Percentiles rank a stretch among this genome's conserved stretches.
Conservation (phyloP, 1,139 yeast species). For the Tardiomyces digboiensis region DNA sequence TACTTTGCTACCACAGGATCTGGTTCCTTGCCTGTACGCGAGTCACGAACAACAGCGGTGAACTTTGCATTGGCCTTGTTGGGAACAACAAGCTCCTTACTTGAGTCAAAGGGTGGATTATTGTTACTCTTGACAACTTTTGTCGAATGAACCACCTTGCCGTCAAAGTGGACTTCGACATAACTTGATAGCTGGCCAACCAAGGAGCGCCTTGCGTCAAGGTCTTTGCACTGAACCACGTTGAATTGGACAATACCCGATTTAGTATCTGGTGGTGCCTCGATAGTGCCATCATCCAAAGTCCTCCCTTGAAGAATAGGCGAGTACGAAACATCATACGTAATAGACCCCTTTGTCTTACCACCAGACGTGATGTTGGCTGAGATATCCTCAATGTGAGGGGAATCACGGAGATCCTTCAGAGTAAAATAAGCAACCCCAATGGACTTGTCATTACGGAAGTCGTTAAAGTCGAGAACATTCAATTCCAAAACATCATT, state of each 20-base stretch:
- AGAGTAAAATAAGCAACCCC: slow-evolving; percentile 74
- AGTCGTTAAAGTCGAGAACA: slow-evolving; percentile 65
- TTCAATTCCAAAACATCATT: slow-evolving; percentile 72
- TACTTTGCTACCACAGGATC: slow-evolving; percentile 48
- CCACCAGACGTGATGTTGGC: slow-evolving; percentile 63
- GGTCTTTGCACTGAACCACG: slow-evolving; percentile 60
- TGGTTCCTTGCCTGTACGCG: slow-evolving; percentile 38
- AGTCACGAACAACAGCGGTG: slow-evolving; percentile 56
- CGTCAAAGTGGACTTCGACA: slow-evolving; percentile 61
- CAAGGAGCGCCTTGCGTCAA: slow-evolving; percentile 54
- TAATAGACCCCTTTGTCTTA: slow-evolving; percentile 67
- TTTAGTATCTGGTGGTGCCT: slow-evolving; percentile 86
- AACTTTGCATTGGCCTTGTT: slow-evolving; percentile 65
- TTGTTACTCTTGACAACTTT: slow-evolving; percentile 50
- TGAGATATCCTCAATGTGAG: slow-evolving; percentile 41
- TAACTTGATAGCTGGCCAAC: slow-evolving; percentile 63
- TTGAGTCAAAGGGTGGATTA: slow-evolving; percentile 58
- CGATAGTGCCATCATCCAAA: slow-evolving; percentile 76
- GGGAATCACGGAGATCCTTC: slow-evolving; percentile 42
- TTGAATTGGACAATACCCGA: slow-evolving; percentile 79
- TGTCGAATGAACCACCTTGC: slow-evolving; percentile 49
- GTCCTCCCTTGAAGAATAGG: slow-evolving; percentile 71
- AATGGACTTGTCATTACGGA: slow-evolving; percentile 68
- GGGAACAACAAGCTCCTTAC: slow-evolving; percentile 61
- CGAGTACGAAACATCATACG: slow-evolving; percentile 62